Conservation (phyloP, 1,284 basidiomycete species). For the Melampsora larici-populina region DNA sequence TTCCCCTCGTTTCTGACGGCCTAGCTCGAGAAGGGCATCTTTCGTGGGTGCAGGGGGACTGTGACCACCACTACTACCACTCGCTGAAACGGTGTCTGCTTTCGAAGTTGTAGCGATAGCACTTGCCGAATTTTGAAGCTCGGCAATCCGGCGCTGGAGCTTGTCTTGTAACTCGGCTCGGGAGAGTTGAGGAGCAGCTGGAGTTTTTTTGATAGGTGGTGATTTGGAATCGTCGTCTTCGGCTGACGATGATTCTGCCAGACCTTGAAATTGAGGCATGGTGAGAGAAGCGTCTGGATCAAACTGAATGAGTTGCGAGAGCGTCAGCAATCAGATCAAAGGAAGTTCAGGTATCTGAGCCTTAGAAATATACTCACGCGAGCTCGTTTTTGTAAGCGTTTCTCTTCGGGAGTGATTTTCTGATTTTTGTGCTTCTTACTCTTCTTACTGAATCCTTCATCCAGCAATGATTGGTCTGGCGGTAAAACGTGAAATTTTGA, state of each 20-base stretch:
- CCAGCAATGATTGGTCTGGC: constrained; percentile 3
- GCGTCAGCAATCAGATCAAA: neutral
- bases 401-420: constrained; percentile 5
- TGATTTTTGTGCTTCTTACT: neutral
- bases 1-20: constrained; percentile 25
- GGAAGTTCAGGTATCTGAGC: neutral
- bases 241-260: neutral
- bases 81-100: neutral
- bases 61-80: neutral
- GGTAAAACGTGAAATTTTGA: constrained; percentile 26
- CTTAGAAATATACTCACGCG: constrained; percentile 3
- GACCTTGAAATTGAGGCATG: constrained; percentile 36
- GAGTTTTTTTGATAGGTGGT: no score
- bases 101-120: neutral
- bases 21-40: constrained; percentile 26
- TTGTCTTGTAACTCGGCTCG: constrained; percentile 34
- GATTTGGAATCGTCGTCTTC: neutral
- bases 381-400: constrained; percentile 36
- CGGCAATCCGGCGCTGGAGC: constrained; percentile 29
- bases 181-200: constrained; percentile 19
- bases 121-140: constrained; percentile 19
- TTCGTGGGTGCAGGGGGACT: neutral
- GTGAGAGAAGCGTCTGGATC: constrained; percentile 28
- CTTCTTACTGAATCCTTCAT: constrained; percentile 22
- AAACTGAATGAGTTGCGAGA: neutral